Evolutionary conservation across 805 yeast genomes (phyloP).

Genomic region (Tetrapisispora namnaoensis): DNA sequence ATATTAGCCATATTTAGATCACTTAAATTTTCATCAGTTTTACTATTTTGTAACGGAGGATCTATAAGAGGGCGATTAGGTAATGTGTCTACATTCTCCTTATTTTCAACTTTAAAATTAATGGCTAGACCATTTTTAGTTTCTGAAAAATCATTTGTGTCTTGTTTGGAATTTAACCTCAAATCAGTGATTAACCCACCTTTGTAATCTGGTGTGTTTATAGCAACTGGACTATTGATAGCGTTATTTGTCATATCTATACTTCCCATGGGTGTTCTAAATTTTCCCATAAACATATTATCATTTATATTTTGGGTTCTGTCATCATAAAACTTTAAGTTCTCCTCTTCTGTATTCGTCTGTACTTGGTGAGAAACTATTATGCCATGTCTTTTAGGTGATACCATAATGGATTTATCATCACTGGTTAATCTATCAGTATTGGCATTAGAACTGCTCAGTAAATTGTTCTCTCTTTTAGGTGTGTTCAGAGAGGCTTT

Average conservation of each 20-base stretch:
- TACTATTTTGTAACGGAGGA: not conserved
- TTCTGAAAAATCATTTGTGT: not conserved
- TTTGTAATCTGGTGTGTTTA: not conserved
- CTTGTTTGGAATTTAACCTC: not conserved
- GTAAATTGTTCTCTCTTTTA: not conserved
- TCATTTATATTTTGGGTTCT: not conserved
- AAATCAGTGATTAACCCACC: not conserved
- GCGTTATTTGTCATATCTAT: conserved; percentile 4
- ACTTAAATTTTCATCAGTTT: not conserved
- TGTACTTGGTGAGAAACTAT: not conserved
- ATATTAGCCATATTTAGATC: not conserved
- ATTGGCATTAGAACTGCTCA: no score
- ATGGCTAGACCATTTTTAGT: not conserved
- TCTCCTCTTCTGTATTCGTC: not conserved
- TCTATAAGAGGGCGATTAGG: not conserved
- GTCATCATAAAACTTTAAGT: no score
- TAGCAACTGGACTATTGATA: conserved; percentile 7
- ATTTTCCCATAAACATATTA: not conserved
- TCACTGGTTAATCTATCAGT: not conserved
- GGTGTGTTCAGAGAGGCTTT: not conserved
- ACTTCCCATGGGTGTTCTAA: conserved; percentile 4
- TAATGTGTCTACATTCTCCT: not conserved
- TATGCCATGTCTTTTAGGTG: conserved; percentile 4
- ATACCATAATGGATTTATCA: not conserved
- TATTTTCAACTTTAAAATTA: not conserved